phyloP scores from a whole-genome alignment of 2,329 filamentous ascomycete species.

The Phoma sp. region DNA sequence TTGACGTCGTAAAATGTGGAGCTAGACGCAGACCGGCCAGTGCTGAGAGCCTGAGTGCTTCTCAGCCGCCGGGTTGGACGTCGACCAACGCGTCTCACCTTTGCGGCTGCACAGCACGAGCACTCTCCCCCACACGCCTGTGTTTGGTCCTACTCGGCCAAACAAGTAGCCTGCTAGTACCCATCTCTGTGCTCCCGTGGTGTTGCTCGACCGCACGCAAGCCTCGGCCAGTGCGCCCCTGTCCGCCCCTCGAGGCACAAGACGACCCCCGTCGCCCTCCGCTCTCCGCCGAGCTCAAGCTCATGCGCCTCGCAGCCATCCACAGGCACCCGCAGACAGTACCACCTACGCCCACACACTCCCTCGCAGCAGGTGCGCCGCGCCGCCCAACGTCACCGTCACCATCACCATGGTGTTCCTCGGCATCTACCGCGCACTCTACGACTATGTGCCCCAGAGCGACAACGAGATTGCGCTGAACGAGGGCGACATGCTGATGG shows the following conservation, averaged over 20 bases:
- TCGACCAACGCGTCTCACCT: slow-evolving; percentile 11
- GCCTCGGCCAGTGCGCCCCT: slow-evolving; percentile 17
- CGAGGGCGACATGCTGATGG: slow-evolving; percentile 87
- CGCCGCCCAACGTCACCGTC: slow-evolving; percentile 56
- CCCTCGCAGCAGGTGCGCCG: slow-evolving; percentile 10
- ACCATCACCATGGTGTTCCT: slow-evolving; percentile 78
- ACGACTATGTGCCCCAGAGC: slow-evolving; percentile 88
- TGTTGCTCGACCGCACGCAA: slow-evolving; percentile 5
- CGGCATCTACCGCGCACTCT: slow-evolving; percentile 87
- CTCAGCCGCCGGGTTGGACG: not conserved
- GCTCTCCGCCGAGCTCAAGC: slow-evolving; percentile 14
- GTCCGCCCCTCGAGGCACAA: slow-evolving; percentile 15
- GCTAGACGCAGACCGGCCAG: slow-evolving; percentile 12
- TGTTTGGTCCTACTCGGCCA: slow-evolving; percentile 16
- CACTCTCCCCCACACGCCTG: slow-evolving; percentile 16
- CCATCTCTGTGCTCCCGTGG: not conserved
- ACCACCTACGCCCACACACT: not conserved
- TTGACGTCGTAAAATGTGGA: slow-evolving; percentile 18
- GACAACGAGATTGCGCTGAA: slow-evolving; percentile 83
- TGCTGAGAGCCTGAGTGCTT: not conserved
- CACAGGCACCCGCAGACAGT: slow-evolving; percentile 8
- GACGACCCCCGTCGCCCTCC: slow-evolving; percentile 14
- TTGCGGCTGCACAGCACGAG: slow-evolving; percentile 8
- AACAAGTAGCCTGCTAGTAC: not conserved
- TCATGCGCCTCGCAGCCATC: slow-evolving; percentile 11